Base-by-base conservation (phyloP, 1,284 basidiomycete genomes). In the Sporisorium graminicola region DNA sequence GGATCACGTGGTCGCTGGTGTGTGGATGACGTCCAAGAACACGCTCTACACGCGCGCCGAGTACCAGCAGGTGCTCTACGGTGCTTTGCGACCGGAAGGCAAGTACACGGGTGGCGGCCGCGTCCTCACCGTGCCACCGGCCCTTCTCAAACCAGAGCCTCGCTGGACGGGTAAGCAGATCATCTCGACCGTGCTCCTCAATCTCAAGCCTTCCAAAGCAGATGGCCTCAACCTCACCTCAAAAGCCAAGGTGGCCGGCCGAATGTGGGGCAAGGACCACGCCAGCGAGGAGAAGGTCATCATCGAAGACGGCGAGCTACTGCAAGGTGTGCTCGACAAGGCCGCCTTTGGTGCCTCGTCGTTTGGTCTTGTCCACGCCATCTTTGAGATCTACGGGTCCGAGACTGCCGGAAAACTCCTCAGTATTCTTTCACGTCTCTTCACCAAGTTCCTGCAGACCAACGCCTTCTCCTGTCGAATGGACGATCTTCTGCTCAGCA, bases 121-220 rank as follows among this genome's bases (percentile, higher is more conserved):
- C 29, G 89, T 99, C 57, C 86, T 90, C 57, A 98, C 94, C 3
- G 85, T 98, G 7, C 93, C 95, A 1, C 97, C 97, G 3, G 89
- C 96, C 1, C 92, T 99, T 70, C 93, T 92, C 91, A 94, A 93
- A 86, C 97, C 97, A 1, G 88, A 87, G 77, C 91, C 94, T 0
- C 87, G 96, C 63, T 99, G 97, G 97, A 98, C 96, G 0, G 97
- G 97, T 61, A 99, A 99, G 87, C 97, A 99, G 87, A 91, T 99
- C 69, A 94, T 96, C 83, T 87, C 82, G 4, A 85, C 82, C 8
- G 91, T 87, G 43, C 20, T 76, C 56, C 65, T 83, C 56, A 99
- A 99, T 86, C 91, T 99, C 74, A 98, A 93, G 3, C 96, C 97
- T 9, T 84, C 87, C 42, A 90, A 91, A 58, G 91, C 92, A 42